Evolutionary conservation across 169 alveolate genomes (phyloP).

Genomic region (Eimeria brunetti): DNA sequence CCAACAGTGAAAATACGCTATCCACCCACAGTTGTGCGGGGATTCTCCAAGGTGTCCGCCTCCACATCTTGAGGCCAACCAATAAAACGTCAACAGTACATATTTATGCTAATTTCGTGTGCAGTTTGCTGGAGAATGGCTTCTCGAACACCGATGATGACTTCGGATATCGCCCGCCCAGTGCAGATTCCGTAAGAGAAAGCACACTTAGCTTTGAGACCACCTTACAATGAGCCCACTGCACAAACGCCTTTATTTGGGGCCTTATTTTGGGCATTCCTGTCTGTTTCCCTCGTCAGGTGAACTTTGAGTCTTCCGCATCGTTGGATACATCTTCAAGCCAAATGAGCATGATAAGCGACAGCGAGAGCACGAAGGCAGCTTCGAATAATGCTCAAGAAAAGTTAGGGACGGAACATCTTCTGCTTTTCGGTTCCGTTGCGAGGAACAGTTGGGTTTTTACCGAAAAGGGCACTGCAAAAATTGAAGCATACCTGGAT

Average conservation of each 20-base stretch:
- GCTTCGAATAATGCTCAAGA: background rate
- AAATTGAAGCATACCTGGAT: constrained; percentile 51
- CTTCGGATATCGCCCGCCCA: constrained; percentile 36
- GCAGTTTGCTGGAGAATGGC: constrained; percentile 27
- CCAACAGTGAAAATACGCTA: background rate
- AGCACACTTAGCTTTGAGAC: background rate
- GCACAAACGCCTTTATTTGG: background rate
- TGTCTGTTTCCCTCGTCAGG: background rate
- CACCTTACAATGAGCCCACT: background rate
- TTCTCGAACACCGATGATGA: constrained; percentile 28
- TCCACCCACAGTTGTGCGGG: background rate
- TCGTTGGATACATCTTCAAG: constrained; percentile 25
- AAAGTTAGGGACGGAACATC: constrained; percentile 36
- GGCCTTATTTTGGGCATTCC: background rate
- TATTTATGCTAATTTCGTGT: background rate
- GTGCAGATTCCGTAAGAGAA: constrained; percentile 15
- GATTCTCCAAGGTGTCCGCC: background rate
- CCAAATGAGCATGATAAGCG: constrained; percentile 5
- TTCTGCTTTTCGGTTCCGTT: constrained; percentile 38
- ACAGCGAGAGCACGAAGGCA: background rate
- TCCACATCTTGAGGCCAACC: background rate
- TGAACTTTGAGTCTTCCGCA: constrained; percentile 8
- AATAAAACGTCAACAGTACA: background rate
- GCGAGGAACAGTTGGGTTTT: constrained; percentile 41
- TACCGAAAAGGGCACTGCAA: constrained; percentile 8